Evolutionary conservation across 1,284 basidiomycete species (phyloP).

Genomic region (Ceratobasidium sp.): DNA sequence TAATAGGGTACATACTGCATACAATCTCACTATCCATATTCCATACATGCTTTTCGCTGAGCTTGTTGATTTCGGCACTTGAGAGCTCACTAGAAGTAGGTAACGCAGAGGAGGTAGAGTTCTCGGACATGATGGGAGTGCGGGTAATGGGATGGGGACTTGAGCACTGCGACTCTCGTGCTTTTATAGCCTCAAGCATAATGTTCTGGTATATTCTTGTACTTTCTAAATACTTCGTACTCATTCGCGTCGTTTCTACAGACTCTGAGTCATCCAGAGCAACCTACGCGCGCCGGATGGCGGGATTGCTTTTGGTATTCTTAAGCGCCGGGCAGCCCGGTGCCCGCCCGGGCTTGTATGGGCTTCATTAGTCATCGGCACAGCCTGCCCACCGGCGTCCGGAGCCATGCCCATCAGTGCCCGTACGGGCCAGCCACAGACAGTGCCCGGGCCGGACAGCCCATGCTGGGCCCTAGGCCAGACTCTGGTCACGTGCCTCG

Average conservation of each 20-base stretch:
- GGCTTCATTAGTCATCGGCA: neutral
- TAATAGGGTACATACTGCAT: neutral
- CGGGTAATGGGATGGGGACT: no score
- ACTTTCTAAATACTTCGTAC: no score
- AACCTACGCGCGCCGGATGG: neutral
- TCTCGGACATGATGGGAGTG: neutral
- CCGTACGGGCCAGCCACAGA: neutral
- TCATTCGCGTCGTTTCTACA: no score
- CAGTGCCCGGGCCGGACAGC: neutral
- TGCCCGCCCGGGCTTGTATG: neutral
- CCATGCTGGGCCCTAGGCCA: constrained; percentile 13
- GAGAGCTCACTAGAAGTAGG: neutral
- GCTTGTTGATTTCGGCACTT: constrained; percentile 23
- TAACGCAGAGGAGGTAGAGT: neutral
- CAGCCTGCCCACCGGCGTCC: neutral
- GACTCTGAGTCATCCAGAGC: no score
- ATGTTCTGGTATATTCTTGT: no score
- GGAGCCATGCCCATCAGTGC: neutral
- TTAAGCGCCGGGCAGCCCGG: constrained; percentile 1
- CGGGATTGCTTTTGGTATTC: constrained; percentile 11
- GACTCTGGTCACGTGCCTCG: no score
- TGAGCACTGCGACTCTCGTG: no score
- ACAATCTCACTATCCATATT: constrained; percentile 4
- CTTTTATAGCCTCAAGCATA: no score
- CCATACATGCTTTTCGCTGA: constrained; percentile 4